Base-by-base conservation (phyloP, 148 eudicot genomes). In the Chenopodium suecicum region DNA sequence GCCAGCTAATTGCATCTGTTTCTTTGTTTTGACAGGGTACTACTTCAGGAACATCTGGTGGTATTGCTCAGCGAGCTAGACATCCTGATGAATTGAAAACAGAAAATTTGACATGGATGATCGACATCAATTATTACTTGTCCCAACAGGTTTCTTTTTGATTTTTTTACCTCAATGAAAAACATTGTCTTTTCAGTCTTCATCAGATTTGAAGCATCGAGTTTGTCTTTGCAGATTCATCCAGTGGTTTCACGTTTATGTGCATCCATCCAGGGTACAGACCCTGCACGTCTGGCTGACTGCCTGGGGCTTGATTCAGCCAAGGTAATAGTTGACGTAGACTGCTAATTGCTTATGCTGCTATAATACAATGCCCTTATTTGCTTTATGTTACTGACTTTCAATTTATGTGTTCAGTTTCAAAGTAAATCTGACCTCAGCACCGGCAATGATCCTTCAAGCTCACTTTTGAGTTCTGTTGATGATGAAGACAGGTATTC, bases 41-140 rank as follows among this genome's bases (percentile, higher is more conserved):
- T 68, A 77, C 86, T 86, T 88, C 90, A 52, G 88, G 86, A 79
- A 78, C 87, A 80, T 91, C 97, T 17, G 48, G 84, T 46, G 97
- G 97, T 74, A 92, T 97, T 80, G 97, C 99, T 82, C 99, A 92
- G 88, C 95, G 99, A 58, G 99, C 99, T 74, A 94, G 99, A 87
- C 99, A 97, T 87, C 99, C 99, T 76, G 98, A 97, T 79, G 99
- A 97, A 87, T 82, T 97, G 86, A 89, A 87, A 78, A 89, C 67
- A 70, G 93, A 90, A 80, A 91, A 90, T 75, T 92, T 85, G 25
- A 92, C 90, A 70, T 94, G 98, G 98, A 91, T 94, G 87, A 86
- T 97, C 81, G 99, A 97, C 86, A 91, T 97, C 77, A 90, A 93
- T 82, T 97, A 97, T 88, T 97, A 97, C 85, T 88, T 97, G 34